These are phyloP conservation scores for Plasmodium relictum DNA, from an alignment of 169 alveolate species.

Conservation along the genomic window DNA sequence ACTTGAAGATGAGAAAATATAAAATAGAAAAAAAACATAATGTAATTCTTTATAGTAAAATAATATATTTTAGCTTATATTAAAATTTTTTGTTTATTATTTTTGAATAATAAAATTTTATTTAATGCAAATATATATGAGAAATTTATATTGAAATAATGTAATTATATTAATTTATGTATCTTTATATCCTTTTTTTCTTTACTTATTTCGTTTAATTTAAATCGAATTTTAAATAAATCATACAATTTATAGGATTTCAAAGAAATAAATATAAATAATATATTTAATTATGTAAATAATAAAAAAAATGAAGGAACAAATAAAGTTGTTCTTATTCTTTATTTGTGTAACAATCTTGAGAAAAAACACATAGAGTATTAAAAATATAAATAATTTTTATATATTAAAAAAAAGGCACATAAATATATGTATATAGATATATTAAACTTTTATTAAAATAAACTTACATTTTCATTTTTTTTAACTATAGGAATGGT, in stretches of 20 bases:
- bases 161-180: too few relatives aligned
- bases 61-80: too few relatives aligned
- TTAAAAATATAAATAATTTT: neutral
- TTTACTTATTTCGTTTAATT: too few relatives aligned
- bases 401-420: neutral
- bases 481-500: neutral
- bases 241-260: slow-evolving; percentile 10
- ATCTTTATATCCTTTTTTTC: neutral
- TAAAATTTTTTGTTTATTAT: too few relatives aligned
- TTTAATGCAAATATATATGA: too few relatives aligned
- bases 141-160: too few relatives aligned
- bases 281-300: slow-evolving; percentile 31
- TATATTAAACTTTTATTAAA: neutral
- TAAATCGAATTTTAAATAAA: too few relatives aligned
- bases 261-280: slow-evolving; percentile 24
- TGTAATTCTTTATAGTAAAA: neutral
- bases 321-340: slow-evolving; percentile 10
- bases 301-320: slow-evolving; percentile 10
- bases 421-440: slow-evolving; percentile 1
- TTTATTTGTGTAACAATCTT: slow-evolving; percentile 40
- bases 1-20: slow-evolving; percentile 8
- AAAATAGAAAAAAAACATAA: neutral
- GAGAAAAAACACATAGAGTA: slow-evolving; percentile 55
- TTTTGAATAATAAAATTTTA: too few relatives aligned
- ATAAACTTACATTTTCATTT: neutral